Base-by-base conservation (phyloP, 805 yeast genomes). In the Kuraishia borneana region DNA sequence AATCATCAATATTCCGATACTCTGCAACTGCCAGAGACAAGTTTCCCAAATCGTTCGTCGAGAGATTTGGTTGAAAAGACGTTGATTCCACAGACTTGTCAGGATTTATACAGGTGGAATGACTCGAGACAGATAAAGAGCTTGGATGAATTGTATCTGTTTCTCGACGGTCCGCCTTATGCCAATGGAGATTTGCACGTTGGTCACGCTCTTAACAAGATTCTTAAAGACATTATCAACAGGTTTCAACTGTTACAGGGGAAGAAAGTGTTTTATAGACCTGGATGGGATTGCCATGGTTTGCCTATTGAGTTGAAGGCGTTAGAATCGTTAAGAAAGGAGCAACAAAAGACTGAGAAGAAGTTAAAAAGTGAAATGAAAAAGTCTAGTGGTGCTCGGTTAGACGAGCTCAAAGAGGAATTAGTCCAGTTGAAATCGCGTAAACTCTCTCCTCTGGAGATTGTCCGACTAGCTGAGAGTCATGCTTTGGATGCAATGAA, bases 251-350 rank as follows among this genome's bases (percentile, higher is more conserved):
- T 88, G 18, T 51, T 77, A 16, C 54, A 63, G 26, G 83, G 85
- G 12, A 66, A 74, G 39, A 65, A 67, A 32, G 74, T 92, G 3
- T 64, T 68, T 34, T 92, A 83, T 48, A 66, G 68, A 28, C 96
- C 97, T 1, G 99, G 99, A 1, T 92, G 98, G 97, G 99, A 92
- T 53, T 92, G 98, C 50, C 99, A 92, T 59, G 99, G 99, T 0
- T 61, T 92, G 26, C 99, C 99, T 1, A 92, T 92, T 41, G 99
- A 92, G 54, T 63, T 84, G 51, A 88, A 87, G 46, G 94, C 94
- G 0, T 54, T 84, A 17, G 53, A 69, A 54, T 44, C 68, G 58
- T 39, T 55, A 55, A 31, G 61, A 43, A 47, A 54, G 47, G 40
- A 44, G 36, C 35, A 50, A 32, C 48, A 42, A 9, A 45, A 45